These are phyloP conservation scores for Rehmannia glutinosa DNA, from an alignment of 257 asterid genomes.

Conservation along the genomic window DNA sequence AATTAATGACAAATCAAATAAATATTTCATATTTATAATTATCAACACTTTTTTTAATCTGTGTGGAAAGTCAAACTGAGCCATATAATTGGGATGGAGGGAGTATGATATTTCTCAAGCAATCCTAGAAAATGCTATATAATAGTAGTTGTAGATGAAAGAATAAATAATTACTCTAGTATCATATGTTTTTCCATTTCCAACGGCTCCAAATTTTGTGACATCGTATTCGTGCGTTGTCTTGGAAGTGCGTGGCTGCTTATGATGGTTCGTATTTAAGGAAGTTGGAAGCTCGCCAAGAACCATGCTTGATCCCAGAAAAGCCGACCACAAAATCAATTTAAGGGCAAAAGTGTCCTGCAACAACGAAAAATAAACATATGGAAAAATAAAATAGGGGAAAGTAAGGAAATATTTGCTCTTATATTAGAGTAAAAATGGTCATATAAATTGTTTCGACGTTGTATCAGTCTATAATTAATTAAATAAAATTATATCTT, in stretches of 20 bases:
- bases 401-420: neutral
- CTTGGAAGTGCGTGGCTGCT: neutral
- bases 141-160: neutral
- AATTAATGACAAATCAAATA: too few species aligned
- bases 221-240: conserved; percentile 16
- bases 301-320: conserved; percentile 6
- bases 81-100: too few species aligned
- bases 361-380: neutral
- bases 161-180: conserved; percentile 14
- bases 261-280: neutral
- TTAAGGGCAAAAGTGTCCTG: neutral
- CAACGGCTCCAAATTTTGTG: conserved; percentile 28
- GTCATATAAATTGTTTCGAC: neutral
- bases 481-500: too few species aligned
- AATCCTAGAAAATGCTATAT: neutral
- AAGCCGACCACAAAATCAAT: conserved; percentile 12
- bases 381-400: neutral
- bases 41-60: too few species aligned
- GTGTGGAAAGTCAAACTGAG: too few species aligned
- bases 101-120: too few species aligned
- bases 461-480: too few species aligned
- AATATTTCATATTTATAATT: too few species aligned
- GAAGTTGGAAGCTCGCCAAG: neutral
- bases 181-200: conserved; percentile 28
- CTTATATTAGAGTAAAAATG: too few species aligned